A percentile compares a stretch with the other conserved stretches of the same genome.
These are phyloP conservation scores for Arthroderma uncinatum DNA, from an alignment of 2,329 filamentous ascomycete species.

Conservation along the genomic window DNA sequence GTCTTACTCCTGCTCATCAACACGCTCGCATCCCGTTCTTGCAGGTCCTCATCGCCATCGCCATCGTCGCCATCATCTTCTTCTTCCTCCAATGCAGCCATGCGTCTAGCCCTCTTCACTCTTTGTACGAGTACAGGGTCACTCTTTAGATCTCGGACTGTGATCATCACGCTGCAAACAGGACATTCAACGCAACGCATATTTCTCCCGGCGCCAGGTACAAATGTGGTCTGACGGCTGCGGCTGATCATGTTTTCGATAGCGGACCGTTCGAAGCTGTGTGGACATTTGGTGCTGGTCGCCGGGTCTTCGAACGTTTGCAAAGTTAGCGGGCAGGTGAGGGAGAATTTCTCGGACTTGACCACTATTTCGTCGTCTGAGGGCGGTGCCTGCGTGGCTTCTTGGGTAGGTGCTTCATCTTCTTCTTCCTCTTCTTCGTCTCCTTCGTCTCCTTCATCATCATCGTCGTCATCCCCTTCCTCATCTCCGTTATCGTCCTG, in stretches of 20 bases:
- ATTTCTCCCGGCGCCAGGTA: conserved; percentile 14
- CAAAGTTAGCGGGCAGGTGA: conserved; percentile 40
- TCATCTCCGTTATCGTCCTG: background rate
- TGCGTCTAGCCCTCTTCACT: conserved; percentile 27
- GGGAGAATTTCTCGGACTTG: conserved; percentile 34
- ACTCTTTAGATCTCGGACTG: conserved; percentile 28
- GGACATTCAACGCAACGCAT: conserved; percentile 30
- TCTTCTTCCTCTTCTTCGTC: conserved; percentile 27
- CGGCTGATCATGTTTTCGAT: conserved; percentile 36
- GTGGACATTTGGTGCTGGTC: conserved; percentile 39
- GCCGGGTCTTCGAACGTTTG: conserved; percentile 37
- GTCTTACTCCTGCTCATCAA: conserved; percentile 10
- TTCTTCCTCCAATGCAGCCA: conserved; percentile 23
- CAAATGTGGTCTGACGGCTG: conserved; percentile 22
- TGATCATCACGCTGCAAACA: conserved; percentile 31
- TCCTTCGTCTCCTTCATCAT: background rate
- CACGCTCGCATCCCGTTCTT: conserved; percentile 13
- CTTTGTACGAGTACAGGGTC: conserved; percentile 32
- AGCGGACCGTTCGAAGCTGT: conserved; percentile 39
- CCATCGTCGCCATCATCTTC: conserved; percentile 25
- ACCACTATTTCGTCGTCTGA: conserved; percentile 33
- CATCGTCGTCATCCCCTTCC: background rate
- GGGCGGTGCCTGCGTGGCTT: background rate
- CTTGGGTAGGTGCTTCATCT: background rate
- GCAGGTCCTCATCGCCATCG: conserved; percentile 23